Evolutionary conservation across 2,329 filamentous ascomycete genomes (phyloP).

Genomic region (Orbilia javanica): DNA sequence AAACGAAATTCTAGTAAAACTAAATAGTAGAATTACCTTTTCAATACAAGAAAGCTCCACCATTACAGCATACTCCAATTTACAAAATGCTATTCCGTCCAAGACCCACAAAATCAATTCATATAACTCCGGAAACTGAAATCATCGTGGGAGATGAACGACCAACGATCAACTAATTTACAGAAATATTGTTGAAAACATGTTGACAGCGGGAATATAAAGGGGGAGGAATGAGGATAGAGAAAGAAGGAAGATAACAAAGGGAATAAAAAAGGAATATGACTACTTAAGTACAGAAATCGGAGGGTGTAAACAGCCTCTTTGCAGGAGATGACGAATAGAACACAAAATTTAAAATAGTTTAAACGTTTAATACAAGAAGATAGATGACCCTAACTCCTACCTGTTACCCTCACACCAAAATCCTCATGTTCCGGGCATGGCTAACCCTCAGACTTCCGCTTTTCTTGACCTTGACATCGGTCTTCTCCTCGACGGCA

Average conservation of each 20-base stretch:
- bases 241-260: no score
- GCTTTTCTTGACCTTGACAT: background rate
- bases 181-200: background rate
- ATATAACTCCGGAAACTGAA: background rate
- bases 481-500: background rate
- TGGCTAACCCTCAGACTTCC: background rate
- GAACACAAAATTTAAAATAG: no score
- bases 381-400: no score
- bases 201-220: no score
- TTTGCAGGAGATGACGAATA: background rate
- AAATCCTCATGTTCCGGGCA: slow-evolving; percentile 3
- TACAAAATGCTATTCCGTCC: background rate
- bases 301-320: background rate
- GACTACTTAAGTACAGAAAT: background rate
- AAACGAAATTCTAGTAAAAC: background rate
- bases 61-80: background rate
- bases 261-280: background rate
- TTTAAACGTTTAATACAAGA: no score
- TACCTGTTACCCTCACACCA: background rate
- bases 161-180: background rate
- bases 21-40: background rate
- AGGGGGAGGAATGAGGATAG: no score
- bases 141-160: background rate
- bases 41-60: background rate
- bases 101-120: background rate